Base-by-base conservation (phyloP, 371 early-diverging fungal genomes). In the Mucor irregularis region DNA sequence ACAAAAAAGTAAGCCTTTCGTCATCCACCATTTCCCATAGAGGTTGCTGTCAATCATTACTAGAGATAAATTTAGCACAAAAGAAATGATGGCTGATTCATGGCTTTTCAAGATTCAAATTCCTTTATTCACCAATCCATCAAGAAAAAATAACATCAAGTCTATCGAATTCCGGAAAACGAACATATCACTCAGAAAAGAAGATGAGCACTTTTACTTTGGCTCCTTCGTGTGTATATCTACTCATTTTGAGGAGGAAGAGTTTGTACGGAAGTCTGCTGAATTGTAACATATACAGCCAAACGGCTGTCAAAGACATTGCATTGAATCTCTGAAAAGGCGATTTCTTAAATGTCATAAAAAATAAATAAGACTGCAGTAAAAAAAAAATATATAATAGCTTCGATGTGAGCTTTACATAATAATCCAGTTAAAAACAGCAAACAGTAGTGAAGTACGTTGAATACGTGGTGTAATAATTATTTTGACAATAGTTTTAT, bases 51-150 rank as follows among this genome's bases (percentile, higher is more conserved):
- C 43, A 42, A 42, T 42, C 25, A 25, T 25, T 42, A 24, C 43
- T 25, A 42, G 43, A 22, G 25, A 42, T 25, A 42, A 42, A 42
- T 24, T 42, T 42, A 25, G 22, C 25, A 42, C 43, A 42, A 42
- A 42, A 42, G 43, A 42, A 42, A 42, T 42, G 43, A 42, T 42
- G 43, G 43, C 25, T 42, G 43, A 42, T 42, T 42, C 25, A 25
- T 42, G 43, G 43, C 25, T 42, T 24, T 42, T 42, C 25, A 42
- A 24, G 43, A 25, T 42, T 24, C 43, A 42, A 42, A 42, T 42
- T 42, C 43, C 43, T 42, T 25, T 42, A 25, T 42, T 42, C 43
- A 42, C 43, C 14, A 42, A 42, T 24, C 25, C 25, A 42, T 42
- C 25, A 42, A 42, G 43, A 42, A 42, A 22, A 22, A 42, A 42